These are phyloP conservation scores for Agrostemma githago DNA, from an alignment of 148 eudicot genomes.

Conservation along the genomic window DNA sequence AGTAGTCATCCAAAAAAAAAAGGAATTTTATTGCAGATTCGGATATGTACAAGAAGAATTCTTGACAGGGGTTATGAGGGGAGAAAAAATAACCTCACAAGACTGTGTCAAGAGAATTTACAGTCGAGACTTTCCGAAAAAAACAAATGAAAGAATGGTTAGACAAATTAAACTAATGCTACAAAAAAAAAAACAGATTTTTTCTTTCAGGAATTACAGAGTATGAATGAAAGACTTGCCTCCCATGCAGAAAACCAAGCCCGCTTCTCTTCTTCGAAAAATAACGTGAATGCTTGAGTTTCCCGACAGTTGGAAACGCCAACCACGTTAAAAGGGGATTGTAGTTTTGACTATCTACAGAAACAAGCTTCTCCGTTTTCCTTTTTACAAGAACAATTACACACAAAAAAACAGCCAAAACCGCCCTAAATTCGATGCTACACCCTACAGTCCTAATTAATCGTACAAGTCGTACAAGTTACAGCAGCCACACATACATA, in stretches of 20 bases:
- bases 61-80: constrained; percentile 11
- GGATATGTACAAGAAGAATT: constrained; percentile 13
- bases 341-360: constrained; percentile 19
- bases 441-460: background rate
- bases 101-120: constrained; percentile 11
- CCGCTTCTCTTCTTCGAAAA: constrained; percentile 3
- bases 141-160: background rate
- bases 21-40: background rate
- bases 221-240: constrained; percentile 16
- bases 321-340: constrained; percentile 23
- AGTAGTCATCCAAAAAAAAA: no score
- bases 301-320: background rate
- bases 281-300: constrained; percentile 15
- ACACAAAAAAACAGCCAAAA: background rate
- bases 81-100: constrained; percentile 14
- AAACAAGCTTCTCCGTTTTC: constrained; percentile 18
- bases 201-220: background rate
- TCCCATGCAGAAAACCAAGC: constrained; percentile 14
- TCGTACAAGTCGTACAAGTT: constrained; percentile 1
- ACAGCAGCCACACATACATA: constrained; percentile 18
- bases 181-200: background rate
- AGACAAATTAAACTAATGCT: background rate
- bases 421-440: constrained; percentile 17
- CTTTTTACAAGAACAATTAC: constrained; percentile 22
- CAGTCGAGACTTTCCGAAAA: constrained; percentile 8